phyloP scores from a whole-genome alignment of 1,139 yeast genomes.

The Magnusiomyces suaveolens region DNA sequence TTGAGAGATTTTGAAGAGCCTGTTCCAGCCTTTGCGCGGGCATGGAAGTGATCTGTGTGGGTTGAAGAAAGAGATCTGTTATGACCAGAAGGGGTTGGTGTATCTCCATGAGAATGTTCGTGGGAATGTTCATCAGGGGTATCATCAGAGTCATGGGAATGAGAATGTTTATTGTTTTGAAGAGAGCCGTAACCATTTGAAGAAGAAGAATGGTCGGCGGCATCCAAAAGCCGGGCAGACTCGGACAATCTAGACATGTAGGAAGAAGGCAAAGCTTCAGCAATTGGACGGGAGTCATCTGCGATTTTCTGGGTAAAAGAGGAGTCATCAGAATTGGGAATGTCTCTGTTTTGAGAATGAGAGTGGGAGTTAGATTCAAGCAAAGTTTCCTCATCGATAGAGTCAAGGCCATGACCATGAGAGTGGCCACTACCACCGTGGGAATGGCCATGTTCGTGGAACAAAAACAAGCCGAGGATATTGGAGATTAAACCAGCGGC shows the following conservation, averaged over 20 bases:
- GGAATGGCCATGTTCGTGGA: slow-evolving; percentile 83
- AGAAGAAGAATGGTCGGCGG: slow-evolving; percentile 14
- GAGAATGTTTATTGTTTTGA: background rate
- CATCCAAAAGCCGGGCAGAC: slow-evolving; percentile 14
- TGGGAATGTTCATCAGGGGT: slow-evolving; percentile 13
- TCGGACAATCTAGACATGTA: slow-evolving; percentile 9
- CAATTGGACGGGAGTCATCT: slow-evolving; percentile 13
- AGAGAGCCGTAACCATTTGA: background rate
- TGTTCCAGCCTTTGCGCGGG: slow-evolving; percentile 25
- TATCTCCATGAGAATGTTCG: slow-evolving; percentile 14
- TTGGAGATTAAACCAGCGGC: slow-evolving; percentile 73
- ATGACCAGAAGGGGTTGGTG: slow-evolving; percentile 12
- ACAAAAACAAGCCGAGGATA: slow-evolving; percentile 69
- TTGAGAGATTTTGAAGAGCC: slow-evolving; percentile 56
- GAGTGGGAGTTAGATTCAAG: slow-evolving; percentile 9
- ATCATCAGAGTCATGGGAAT: slow-evolving; percentile 4
- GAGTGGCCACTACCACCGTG: slow-evolving; percentile 39
- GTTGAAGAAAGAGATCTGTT: slow-evolving; percentile 18
- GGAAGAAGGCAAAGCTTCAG: slow-evolving; percentile 11
- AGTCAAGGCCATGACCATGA: slow-evolving; percentile 23
- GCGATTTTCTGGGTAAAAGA: slow-evolving; percentile 3
- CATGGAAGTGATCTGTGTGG: slow-evolving; percentile 33
- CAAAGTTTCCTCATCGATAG: slow-evolving; percentile 13
- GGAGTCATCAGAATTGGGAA: background rate
- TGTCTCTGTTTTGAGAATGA: slow-evolving; percentile 12